Evolutionary conservation across 306 rosid genomes (phyloP), one percentile per base, ranked within the genome.

Genomic region (Inga laurina): DNA sequence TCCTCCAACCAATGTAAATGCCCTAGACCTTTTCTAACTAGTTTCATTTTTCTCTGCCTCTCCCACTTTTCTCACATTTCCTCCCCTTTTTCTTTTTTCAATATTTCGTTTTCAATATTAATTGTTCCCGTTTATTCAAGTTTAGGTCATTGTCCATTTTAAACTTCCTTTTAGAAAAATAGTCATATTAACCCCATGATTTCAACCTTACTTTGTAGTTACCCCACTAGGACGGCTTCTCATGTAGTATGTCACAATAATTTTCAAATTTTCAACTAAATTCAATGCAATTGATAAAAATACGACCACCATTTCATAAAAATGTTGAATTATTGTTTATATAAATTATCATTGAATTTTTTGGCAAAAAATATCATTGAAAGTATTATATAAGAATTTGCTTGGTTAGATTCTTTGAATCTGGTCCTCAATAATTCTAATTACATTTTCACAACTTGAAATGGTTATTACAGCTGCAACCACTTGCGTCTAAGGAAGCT

Each of bases 1-100:
- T 65, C 39, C 71, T 65, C 21, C 71, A 32, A 65, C 21, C 71
- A 32, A 65, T 32, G 71, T 14, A 15, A 76, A 84, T 66, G 77
- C 65, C 77, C 35, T 21, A 21, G 76, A 84, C 80, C 35, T 72
- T 1, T 61, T 37, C 39, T 76, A 21, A 43, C 52, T 18, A 44
- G 37, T 22, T 66, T 66, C 11, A 2, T 8, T 74, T 48, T 62
- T 22, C 67, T 81, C 45, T 37, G 24, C 68, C 11, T 11, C 68
- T 62, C 35, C 68, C 39, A 64, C 75, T 45, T 68, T 34, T 15
- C 22, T 34, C 72, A 35, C 48, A 5, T 35, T 35, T 37, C 46
- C 44, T 32, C 19, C 30, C n/a, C 59, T 52, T 18, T 4, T 54
- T 18, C 59, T 1, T 56, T n/a, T 57, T 57, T 57, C 66, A 14